Base-by-base conservation (phyloP, 176 grass and related monocot genomes). In the Oryza glaberrima region DNA sequence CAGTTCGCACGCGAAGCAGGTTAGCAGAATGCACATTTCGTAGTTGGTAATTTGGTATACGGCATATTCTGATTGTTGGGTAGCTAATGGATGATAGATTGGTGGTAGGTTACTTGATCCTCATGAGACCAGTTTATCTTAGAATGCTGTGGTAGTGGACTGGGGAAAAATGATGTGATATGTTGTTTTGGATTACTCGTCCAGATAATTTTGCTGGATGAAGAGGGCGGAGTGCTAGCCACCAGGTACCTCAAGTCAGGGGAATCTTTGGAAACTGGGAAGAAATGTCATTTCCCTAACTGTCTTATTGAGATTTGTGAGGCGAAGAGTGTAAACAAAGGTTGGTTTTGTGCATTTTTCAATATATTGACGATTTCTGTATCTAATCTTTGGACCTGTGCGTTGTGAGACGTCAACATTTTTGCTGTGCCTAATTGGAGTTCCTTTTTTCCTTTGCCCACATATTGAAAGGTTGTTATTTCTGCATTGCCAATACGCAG, bases 121-220 rank as follows among this genome's bases (percentile, higher is more conserved):
- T 68, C 51, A 43, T 75, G 32, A 10, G 46, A 20, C 58, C 7
- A 81, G 25, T 76, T 70, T 36, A 67, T 78, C 68, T 68, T 7
- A 74, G 76, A 76, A 63, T 28, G 36, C 26, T 86, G 11, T 41
- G 51, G 44, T n/a, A 20, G 51, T 74, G 17, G 68, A 35, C 52
- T 51, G 3, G 17, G 66, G 54, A 36, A 36, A 76, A 77, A 47
- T 86, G 58, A 67, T 32, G 1, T 88, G 73, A 56, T 78, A 51
- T 40, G 61, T 49, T 77, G 4, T 32, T 32, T 8, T 75, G 75
- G 49, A 87, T 52, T 84, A 2, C 69, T 78, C 84, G 67, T 61
- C 78, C 84, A 94, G 90, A 81, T 94, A 76, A 35, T 92, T 25
- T 86, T 97, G 80, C 35, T 86, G 67, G 83, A 86, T 92, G 92